Evolutionary conservation across 768 basidiomycete genomes (phyloP).

Genomic region (Pleurotus sapidus): DNA sequence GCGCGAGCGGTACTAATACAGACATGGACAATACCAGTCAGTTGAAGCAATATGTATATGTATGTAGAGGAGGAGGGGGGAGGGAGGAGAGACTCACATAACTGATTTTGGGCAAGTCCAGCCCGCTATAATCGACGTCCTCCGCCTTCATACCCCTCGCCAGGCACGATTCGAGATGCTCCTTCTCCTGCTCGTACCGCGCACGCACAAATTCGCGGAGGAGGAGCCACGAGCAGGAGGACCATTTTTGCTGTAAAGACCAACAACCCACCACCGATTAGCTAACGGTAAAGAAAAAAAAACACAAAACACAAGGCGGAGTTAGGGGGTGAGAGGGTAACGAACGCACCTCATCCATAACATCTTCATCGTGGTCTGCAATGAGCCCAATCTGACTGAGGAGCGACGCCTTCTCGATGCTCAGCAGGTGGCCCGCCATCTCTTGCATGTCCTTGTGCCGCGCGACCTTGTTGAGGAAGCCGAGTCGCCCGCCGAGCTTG

Average conservation of each 20-base stretch:
- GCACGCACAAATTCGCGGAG: conserved; percentile 70
- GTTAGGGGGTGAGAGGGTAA: no score
- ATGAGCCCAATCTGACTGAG: conserved; percentile 77
- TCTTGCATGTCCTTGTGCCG: conserved; percentile 58
- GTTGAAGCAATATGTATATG: no score
- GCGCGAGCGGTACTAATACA: conserved; percentile 62
- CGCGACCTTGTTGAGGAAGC: conserved; percentile 70
- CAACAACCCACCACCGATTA: not conserved
- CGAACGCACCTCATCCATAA: conserved; percentile 86
- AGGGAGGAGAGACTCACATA: conserved; percentile 38
- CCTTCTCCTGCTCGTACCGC: conserved; percentile 46
- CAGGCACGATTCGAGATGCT: conserved; percentile 34
- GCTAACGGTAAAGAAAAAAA: no score
- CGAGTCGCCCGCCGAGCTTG: conserved; percentile 74
- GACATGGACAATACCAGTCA: no score
- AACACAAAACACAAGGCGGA: no score
- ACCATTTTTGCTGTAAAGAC: conserved; percentile 77
- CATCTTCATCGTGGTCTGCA: conserved; percentile 79
- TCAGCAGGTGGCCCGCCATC: conserved; percentile 60
- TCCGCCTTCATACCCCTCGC: conserved; percentile 27
- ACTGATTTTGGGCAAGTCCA: conserved; percentile 63
- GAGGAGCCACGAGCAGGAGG: conserved; percentile 78
- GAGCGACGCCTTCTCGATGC: conserved; percentile 79
- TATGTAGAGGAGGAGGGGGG: no score
- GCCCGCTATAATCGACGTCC: conserved; percentile 30